Base-by-base conservation (phyloP, 2,329 filamentous ascomycete genomes). In the Zarea fungicola region DNA sequence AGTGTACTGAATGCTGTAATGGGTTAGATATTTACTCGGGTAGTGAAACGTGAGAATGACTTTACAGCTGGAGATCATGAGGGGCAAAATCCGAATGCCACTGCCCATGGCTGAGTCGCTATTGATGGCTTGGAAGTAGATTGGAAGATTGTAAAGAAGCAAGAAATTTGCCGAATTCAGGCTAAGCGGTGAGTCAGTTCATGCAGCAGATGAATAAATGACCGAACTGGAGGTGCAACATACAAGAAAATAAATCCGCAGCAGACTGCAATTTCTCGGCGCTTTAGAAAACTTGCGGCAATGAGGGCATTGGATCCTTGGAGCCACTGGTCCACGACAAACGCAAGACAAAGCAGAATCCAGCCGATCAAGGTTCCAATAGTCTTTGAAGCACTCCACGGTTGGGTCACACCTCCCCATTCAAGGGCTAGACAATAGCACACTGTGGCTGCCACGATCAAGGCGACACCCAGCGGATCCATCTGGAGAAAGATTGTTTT, bases 391-490 rank as follows among this genome's bases (percentile, higher is more conserved):
- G 54, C 55, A 29, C 56, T 60, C 69, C 70, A 74, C 2, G 63
- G 11, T 32, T 71, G 62, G 0, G 60, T 62, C 19, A 61, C 58
- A 3, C 70, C 70, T 23, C 65, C 70, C 61, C 64, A 71, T 53
- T 73, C 68, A 1, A 72, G 56, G 5, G 68, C 68, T 3, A 72
- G 62, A 29, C 71, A 57, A 47, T 66, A 61, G 61, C 61, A 54
- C 58, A 72, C 49, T 63, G 67, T 54, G 58, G 60, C 52, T 55
- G 58, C 56, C 63, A 74, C 65, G 18, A 73, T 55, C 31, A 71
- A 57, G 16, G 63, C 58, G 2, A 64, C 60, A 2, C 70, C 45
- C 10, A 36, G 26, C 9, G 41, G 35, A 28, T 48, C 45, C 3
- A 48, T 14, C 46, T 73, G 68, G 1, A 66, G 53, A 16, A 71